These are phyloP conservation scores for Talaromyces amestolkiae DNA, from an alignment of 2,329 filamentous ascomycete species.

Conservation along the genomic window DNA sequence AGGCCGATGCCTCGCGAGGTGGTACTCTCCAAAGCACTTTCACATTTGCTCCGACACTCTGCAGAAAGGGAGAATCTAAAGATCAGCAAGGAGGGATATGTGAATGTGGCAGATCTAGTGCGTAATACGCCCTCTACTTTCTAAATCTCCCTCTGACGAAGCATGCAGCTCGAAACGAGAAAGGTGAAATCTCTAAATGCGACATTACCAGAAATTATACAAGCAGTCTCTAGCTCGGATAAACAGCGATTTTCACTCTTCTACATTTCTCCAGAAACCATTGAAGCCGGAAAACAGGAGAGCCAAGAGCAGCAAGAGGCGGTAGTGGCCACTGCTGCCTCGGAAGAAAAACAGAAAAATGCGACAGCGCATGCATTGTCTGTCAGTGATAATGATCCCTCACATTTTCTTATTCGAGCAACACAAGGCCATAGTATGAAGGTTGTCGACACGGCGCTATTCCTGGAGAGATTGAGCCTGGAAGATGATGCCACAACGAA, in stretches of 20 bases:
- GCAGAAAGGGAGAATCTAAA: constrained; percentile 59
- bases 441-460: constrained; percentile 63
- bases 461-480: constrained; percentile 67
- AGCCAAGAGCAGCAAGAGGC: constrained; percentile 22
- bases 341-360: constrained; percentile 32
- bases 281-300: constrained; percentile 9
- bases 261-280: constrained; percentile 42
- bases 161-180: constrained; percentile 54
- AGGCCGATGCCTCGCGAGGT: constrained; percentile 29
- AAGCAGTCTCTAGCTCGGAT: constrained; percentile 70
- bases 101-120: constrained; percentile 59
- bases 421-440: constrained; percentile 92
- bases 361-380: constrained; percentile 38
- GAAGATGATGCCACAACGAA: constrained; percentile 20
- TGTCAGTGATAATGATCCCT: constrained; percentile 50
- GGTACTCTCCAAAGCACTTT: constrained; percentile 42
- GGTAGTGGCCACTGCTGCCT: constrained; percentile 28
- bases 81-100: constrained; percentile 59
- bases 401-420: constrained; percentile 82
- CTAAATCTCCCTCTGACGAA: neutral
- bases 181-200: constrained; percentile 67
- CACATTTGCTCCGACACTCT: constrained; percentile 58
- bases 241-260: constrained; percentile 90
- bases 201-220: constrained; percentile 70
- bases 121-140: constrained; percentile 23